Conservation (phyloP, 371 early-diverging fungal genomes). For the Zopfochytrium polystomum region DNA sequence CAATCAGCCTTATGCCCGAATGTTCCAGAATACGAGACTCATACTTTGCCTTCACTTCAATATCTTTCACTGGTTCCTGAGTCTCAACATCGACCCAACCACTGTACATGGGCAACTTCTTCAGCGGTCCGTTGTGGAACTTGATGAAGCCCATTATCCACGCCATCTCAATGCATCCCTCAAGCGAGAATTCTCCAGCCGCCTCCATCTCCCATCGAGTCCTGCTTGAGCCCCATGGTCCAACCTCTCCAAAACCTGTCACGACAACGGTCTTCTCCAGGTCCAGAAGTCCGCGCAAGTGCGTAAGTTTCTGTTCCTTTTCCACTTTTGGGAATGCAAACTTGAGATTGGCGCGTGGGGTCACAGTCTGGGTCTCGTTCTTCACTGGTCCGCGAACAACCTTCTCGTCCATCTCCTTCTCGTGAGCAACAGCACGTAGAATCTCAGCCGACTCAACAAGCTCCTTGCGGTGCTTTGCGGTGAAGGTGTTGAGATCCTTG, state of each 20-base stretch:
- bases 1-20: slow-evolving; percentile 92
- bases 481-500: slow-evolving; percentile 74
- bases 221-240: slow-evolving; percentile 90
- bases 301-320: slow-evolving; percentile 57
- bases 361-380: slow-evolving; percentile 61
- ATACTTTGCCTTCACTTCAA: slow-evolving; percentile 89
- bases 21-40: slow-evolving; percentile 89
- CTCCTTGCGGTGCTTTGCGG: slow-evolving; percentile 70
- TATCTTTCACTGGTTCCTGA: slow-evolving; percentile 86
- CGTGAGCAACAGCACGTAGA: slow-evolving; percentile 78
- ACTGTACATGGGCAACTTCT: slow-evolving; percentile 71
- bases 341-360: slow-evolving; percentile 91
- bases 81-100: slow-evolving; percentile 94
- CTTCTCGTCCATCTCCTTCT: slow-evolving; percentile 74
- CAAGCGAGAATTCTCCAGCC: slow-evolving; percentile 87
- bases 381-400: slow-evolving; percentile 76
- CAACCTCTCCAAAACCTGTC: slow-evolving; percentile 93
- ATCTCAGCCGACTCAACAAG: slow-evolving; percentile 81
- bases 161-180: slow-evolving; percentile 95
- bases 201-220: slow-evolving; percentile 96
- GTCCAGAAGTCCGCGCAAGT: slow-evolving; percentile 86
- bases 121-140: slow-evolving; percentile 84
- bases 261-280: slow-evolving; percentile 91
- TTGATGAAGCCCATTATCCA: slow-evolving; percentile 96
- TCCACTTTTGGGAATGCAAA: slow-evolving; percentile 82